A percentile compares a stretch with the other conserved stretches of the same genome.
These are phyloP conservation scores for Carex cristatella DNA, from an alignment of 176 grass and related monocot species.

Conservation along the genomic window DNA sequence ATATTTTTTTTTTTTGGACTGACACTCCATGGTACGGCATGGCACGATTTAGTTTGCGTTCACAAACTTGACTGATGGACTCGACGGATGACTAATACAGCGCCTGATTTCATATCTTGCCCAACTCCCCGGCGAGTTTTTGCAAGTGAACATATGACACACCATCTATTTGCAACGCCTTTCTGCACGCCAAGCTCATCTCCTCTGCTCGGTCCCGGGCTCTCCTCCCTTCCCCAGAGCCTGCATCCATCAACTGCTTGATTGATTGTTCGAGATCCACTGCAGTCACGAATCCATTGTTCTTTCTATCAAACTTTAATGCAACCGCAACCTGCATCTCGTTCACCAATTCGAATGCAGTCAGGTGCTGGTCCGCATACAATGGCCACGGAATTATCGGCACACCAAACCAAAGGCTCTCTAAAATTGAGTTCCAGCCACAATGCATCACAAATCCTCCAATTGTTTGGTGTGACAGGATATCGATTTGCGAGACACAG, in stretches of 20 bases:
- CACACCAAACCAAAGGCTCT: not conserved
- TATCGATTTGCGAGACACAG: too few species aligned
- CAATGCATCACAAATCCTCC: slow-evolving; percentile 16
- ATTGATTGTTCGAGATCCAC: too few species aligned
- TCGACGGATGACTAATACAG: not conserved
- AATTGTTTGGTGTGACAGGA: not conserved
- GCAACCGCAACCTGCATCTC: slow-evolving; percentile 3
- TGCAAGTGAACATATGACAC: too few species aligned
- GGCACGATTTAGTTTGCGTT: too few species aligned
- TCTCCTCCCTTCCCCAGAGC: too few species aligned
- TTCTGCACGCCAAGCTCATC: too few species aligned
- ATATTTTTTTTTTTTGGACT: too few species aligned
- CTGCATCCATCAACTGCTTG: too few species aligned
- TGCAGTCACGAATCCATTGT: not conserved
- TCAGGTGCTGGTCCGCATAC: slow-evolving; percentile 16
- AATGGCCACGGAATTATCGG: slow-evolving; percentile 17
- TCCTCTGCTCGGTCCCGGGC: too few species aligned
- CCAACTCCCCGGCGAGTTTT: too few species aligned
- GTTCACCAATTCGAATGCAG: slow-evolving; percentile 9
- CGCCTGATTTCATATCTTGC: not conserved
- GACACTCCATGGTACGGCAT: too few species aligned
- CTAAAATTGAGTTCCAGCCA: not conserved
- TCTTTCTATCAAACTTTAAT: not conserved
- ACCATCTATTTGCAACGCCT: too few species aligned
- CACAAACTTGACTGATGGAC: not conserved